These are phyloP conservation scores for Claviceps fusiformis DNA, from an alignment of 2,329 filamentous ascomycete species.

Conservation along the genomic window DNA sequence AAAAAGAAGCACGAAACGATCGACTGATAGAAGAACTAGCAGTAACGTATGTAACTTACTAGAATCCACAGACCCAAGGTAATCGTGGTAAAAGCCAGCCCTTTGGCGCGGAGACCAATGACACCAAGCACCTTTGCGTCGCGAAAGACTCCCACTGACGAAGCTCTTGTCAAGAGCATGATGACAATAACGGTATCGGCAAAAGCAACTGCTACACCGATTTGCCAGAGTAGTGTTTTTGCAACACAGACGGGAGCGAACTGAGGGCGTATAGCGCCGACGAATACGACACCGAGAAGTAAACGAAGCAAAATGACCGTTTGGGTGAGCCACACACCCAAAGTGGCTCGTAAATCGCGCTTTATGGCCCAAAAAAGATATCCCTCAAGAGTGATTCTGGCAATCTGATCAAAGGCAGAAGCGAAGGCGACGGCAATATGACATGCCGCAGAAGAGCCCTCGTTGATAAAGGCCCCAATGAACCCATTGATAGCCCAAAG, in stretches of 20 bases:
- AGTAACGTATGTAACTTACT: constrained; percentile 26
- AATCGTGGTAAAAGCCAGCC: constrained; percentile 26
- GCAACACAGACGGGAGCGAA: constrained; percentile 39
- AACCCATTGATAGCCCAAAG: constrained; percentile 43
- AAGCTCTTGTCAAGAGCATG: constrained; percentile 27
- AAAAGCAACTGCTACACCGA: constrained; percentile 31
- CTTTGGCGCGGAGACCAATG: constrained; percentile 21
- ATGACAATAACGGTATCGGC: constrained; percentile 32
- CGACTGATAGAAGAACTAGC: not conserved
- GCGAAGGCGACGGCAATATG: constrained; percentile 39
- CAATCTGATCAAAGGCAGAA: constrained; percentile 43
- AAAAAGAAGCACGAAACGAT: too few relatives aligned
- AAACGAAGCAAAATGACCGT: constrained; percentile 33
- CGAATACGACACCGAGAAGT: constrained; percentile 38
- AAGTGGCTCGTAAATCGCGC: constrained; percentile 21
- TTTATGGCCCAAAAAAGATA: constrained; percentile 38
- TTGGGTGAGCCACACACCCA: constrained; percentile 30
- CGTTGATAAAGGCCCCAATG: constrained; percentile 32
- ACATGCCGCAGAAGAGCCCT: constrained; percentile 29
- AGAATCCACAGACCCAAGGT: constrained; percentile 40
- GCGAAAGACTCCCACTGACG: constrained; percentile 22
- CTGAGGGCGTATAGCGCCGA: constrained; percentile 39
- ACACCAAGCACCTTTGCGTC: constrained; percentile 17
- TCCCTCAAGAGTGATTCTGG: constrained; percentile 39
- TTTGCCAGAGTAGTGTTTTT: constrained; percentile 26